A percentile compares a stretch with the other conserved stretches of the same genome.
Evolutionary conservation across 2,329 filamentous ascomycete species (phyloP).

Genomic region (Sporothrix euskadiensis): DNA sequence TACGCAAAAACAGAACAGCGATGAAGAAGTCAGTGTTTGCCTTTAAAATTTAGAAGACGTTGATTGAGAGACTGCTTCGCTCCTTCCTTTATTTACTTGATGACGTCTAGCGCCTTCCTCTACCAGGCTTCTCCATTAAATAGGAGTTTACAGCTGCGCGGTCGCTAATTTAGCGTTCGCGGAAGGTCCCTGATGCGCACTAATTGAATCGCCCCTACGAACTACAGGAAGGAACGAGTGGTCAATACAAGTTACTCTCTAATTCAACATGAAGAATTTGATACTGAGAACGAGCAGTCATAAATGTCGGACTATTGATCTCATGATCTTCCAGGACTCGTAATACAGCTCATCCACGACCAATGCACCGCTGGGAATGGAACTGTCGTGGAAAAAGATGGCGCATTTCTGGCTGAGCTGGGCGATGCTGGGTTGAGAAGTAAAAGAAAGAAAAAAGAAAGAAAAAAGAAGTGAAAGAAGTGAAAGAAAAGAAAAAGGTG

Average conservation of each 20-base stretch:
- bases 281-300: background rate
- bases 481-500: too few species aligned
- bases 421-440: background rate
- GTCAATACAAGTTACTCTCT: background rate
- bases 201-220: background rate
- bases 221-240: background rate
- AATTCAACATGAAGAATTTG: background rate
- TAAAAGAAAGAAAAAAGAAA: background rate
- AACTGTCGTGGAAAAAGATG: conserved; percentile 6
- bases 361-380: background rate
- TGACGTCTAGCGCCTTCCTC: background rate
- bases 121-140: background rate
- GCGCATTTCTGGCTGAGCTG: conserved; percentile 16
- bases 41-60: background rate
- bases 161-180: background rate
- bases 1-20: background rate
- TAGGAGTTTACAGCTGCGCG: conserved; percentile 3
- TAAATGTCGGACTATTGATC: background rate
- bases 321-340: background rate
- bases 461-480: too few species aligned
- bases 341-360: background rate
- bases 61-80: background rate
- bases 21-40: too few species aligned
- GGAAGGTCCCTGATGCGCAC: background rate
- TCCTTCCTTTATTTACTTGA: background rate